Percentiles rank a stretch among this genome's conserved stretches.
These are phyloP conservation scores for Tuber brumale DNA, from an alignment of 495 filamentous ascomycete genomes.

Conservation along the genomic window DNA sequence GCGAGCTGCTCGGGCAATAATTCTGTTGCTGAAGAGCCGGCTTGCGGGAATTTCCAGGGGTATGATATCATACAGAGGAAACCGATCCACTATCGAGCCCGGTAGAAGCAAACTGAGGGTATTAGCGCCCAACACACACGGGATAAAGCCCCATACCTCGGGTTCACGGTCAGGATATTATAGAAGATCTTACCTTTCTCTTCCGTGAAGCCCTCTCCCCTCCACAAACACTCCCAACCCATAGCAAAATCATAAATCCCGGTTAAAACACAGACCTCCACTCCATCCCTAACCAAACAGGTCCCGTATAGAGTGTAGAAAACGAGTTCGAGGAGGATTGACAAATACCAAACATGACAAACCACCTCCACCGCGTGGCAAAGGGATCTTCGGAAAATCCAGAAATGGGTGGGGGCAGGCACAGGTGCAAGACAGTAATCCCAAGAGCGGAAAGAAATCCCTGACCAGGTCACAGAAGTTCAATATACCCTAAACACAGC, in stretches of 20 bases:
- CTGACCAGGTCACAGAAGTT: not conserved
- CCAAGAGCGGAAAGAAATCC: too few species aligned
- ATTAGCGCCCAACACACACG: not conserved
- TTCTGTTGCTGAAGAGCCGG: not conserved
- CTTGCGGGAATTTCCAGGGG: not conserved
- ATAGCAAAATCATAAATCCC: not conserved
- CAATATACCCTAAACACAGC: not conserved
- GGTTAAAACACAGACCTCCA: not conserved
- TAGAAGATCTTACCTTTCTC: not conserved
- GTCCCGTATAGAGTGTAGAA: not conserved
- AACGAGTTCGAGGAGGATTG: not conserved
- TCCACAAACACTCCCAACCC: not conserved
- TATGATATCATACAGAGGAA: not conserved
- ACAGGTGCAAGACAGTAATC: too few species aligned
- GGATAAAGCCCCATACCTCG: not conserved
- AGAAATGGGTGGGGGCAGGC: not conserved
- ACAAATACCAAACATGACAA: not conserved
- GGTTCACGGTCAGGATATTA: not conserved
- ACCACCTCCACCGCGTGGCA: not conserved
- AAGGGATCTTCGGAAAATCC: not conserved
- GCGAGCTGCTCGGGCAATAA: not conserved
- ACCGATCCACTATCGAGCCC: not conserved
- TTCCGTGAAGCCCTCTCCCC: not conserved
- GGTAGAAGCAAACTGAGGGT: not conserved
- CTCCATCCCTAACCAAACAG: too few species aligned